Evolutionary conservation across 2,329 filamentous ascomycete genomes (phyloP), one percentile per base, ranked within the genome.

Genomic region (Cyphellophora europaea): DNA sequence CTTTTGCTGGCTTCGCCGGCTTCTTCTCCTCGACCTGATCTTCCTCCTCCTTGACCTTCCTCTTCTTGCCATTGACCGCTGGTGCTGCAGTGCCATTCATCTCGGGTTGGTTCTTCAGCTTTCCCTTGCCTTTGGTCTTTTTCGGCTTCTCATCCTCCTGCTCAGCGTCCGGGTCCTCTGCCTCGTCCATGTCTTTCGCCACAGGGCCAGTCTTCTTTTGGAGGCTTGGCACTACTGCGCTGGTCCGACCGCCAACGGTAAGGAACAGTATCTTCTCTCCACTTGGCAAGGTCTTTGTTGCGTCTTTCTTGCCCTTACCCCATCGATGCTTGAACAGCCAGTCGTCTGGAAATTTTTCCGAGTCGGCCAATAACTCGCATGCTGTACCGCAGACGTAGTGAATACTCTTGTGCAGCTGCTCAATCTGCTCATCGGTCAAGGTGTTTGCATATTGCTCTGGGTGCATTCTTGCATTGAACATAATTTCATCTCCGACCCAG

Each of bases 401-500:
- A 28, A 95, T 78, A 0, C 79, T 72, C 6, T 77, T 66, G 56
- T 91, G 79, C 2, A 98, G 66, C 25, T 66, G 68, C 44, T 73
- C 70, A 43, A 93, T 74, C 55, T 95, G 80, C 1, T 63, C 69
- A 19, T 83, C 75, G 42, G 57, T 69, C 47, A 96, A 82, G 0
- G 83, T 82, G 51, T 95, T 79, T 59, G 81, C 86, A 35, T 35
- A 38, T 55, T 94, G 86, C 56, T 95, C 89, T 0, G 91, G 91
- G 48, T 98, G 89, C 11, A 96, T 71, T 32, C 73, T 77, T 4
- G 91, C 82, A 48, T 96, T 80, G 52, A 88, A 98, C 33, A 98
- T 66, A 5, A 94, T 79, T 57, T 98, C 91, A 53, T 98, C 91
- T 1, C 81, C 87, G 35, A 98, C 89, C 89, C 89, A 98, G 54